Base-by-base conservation (phyloP, 2,329 filamentous ascomycete genomes). In the Ustulina deusta region DNA sequence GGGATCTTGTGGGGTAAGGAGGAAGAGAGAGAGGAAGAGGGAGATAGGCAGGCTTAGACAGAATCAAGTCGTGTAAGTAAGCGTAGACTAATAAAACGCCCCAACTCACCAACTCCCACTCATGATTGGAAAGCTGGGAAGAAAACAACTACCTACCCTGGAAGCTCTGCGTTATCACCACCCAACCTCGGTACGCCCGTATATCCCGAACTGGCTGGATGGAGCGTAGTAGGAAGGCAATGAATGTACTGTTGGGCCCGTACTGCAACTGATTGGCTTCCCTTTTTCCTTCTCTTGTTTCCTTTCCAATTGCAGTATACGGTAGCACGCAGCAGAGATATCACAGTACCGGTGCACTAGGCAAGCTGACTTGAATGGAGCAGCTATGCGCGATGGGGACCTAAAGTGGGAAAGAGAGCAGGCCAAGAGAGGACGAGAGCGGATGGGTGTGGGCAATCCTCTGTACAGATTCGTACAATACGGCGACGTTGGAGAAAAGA, bases 401-500 rank as follows among this genome's bases (percentile, higher is more conserved):
- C 20, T 34, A n/a, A 54, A 48, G 38, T 44, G 40, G 61, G 29
- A 25, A 49, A 51, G 4, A 38, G 38, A 38, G 17, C 7, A 9
- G 9, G 32, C 17, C 32, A 5, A 20, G 34, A 55, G 20, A 27
- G 34, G 52, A 40, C 52, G 34, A 42, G n/a, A 36, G 42, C 32
- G 20, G 42, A 36, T 22, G 29, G 27, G 13, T 25, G 27, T 38
- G 13, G 46, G 61, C 22, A 48, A 57, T 42, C 13, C 11, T 34
- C 22, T 52, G 36, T 38, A 11, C 56, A 49, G 42, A 46, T 55
- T 55, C 9, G 32, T 38, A 57, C 29, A 29, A 27, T 52, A 32
- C 49, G 52, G 49, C 36, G 15, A 29, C 63, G 59, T 69, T 68
- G 66, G 66, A 69, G 63, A 66, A 69, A 66, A 66, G 62, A 66